Conservation (phyloP, 352 stramenopile species). For the Globisporangium recalcitrans region DNA sequence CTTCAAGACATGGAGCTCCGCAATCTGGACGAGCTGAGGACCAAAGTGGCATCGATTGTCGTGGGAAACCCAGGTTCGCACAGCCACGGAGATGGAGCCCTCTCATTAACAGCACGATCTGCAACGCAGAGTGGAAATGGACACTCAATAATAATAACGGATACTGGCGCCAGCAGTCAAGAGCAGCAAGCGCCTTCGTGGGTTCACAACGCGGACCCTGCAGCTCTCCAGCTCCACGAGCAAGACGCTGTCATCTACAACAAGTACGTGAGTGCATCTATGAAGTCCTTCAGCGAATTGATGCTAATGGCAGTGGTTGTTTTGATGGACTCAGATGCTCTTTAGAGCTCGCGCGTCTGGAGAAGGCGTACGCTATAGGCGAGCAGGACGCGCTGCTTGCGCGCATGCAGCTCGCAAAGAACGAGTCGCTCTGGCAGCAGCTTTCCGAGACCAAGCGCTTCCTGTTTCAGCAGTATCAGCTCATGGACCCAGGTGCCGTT, state of each 20-base stretch:
- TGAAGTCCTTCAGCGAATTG: background rate
- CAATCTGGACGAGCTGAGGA: slow-evolving; percentile 22
- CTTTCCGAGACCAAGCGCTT: slow-evolving; percentile 16
- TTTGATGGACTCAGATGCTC: slow-evolving; percentile 20
- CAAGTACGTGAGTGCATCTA: slow-evolving; percentile 19
- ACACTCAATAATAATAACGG: background rate
- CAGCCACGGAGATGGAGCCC: background rate
- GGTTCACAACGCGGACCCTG: slow-evolving; percentile 29
- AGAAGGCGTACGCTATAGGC: slow-evolving; percentile 28
- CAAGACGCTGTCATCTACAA: slow-evolving; percentile 40
- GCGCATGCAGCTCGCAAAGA: slow-evolving; percentile 25
- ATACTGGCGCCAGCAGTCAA: background rate
- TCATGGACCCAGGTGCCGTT: slow-evolving; percentile 26
- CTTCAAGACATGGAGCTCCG: slow-evolving; percentile 19
- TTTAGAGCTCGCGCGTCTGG: slow-evolving; percentile 29
- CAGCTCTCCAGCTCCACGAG: slow-evolving; percentile 27
- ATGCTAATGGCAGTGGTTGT: background rate
- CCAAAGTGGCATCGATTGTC: slow-evolving; percentile 21
- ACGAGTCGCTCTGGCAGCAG: slow-evolving; percentile 19
- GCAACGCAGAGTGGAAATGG: background rate
- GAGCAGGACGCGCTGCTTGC: slow-evolving; percentile 31
- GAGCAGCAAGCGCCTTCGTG: slow-evolving; percentile 15
- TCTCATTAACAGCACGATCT: background rate
- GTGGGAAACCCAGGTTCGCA: background rate
- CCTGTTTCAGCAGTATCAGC: slow-evolving; percentile 32